phyloP scores from a whole-genome alignment of 2,329 filamentous ascomycete genomes.

The Botrytis tulipae region DNA sequence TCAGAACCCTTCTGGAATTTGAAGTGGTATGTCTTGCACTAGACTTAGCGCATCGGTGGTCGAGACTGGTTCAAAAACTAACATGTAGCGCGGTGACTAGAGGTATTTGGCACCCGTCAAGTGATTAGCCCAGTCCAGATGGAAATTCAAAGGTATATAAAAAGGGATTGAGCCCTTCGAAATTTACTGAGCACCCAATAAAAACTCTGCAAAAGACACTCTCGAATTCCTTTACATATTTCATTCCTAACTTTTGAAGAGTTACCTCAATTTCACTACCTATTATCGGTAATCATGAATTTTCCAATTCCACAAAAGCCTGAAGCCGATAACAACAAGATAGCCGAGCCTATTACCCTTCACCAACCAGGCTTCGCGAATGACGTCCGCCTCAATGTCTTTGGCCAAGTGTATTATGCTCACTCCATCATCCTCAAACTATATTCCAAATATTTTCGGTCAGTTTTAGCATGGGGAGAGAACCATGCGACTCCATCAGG shows the following conservation, averaged over 20 bases:
- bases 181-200: background rate
- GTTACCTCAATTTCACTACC: background rate
- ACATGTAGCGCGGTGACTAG: background rate
- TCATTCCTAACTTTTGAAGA: background rate
- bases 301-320: background rate
- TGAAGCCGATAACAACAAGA: background rate
- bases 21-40: background rate
- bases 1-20: background rate
- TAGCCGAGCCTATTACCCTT: background rate
- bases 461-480: slow-evolving; percentile 14
- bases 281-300: background rate
- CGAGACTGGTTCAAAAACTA: background rate
- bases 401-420: slow-evolving; percentile 22
- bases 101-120: background rate
- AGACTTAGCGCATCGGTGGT: background rate
- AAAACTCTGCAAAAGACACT: background rate
- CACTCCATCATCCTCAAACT: slow-evolving; percentile 23
- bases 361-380: background rate
- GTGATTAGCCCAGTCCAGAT: background rate
- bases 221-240: background rate
- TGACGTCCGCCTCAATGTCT: slow-evolving; percentile 15
- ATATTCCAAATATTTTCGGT: slow-evolving; percentile 20
- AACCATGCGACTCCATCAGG: background rate
- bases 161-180: background rate
- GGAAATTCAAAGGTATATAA: background rate